A percentile compares a stretch with the other conserved stretches of the same genome.
Evolutionary conservation across 495 filamentous ascomycete genomes (phyloP).

Genomic region (Thermothielavioides terrestris): DNA sequence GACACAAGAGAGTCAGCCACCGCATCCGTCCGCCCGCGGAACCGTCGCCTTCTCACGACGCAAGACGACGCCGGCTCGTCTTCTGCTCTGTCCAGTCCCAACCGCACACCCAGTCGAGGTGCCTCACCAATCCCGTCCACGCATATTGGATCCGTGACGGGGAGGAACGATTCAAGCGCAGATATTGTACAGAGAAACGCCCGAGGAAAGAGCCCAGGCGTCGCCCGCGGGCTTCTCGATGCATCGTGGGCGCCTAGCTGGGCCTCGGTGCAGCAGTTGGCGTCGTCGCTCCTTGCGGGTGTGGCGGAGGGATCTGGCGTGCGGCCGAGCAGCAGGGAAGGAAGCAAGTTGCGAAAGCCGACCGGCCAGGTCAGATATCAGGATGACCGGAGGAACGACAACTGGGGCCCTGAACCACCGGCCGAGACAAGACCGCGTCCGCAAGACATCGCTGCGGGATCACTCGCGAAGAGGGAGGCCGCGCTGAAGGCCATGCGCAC

Average conservation of each 20-base stretch:
- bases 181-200: slow-evolving; percentile 21
- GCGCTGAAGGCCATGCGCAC: slow-evolving; percentile 39
- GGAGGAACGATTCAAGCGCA: slow-evolving; percentile 26
- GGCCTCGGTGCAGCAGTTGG: slow-evolving; percentile 37
- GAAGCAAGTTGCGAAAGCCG: slow-evolving; percentile 15
- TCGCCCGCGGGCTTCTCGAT: slow-evolving; percentile 30
- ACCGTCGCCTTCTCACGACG: slow-evolving; percentile 20
- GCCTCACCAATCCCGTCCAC: slow-evolving; percentile 36
- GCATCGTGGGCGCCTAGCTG: slow-evolving; percentile 40
- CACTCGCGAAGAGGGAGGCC: slow-evolving; percentile 40
- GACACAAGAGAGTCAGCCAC: slow-evolving; percentile 19
- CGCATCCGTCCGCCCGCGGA: slow-evolving; percentile 21
- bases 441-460: slow-evolving; percentile 42
- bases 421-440: slow-evolving; percentile 26
- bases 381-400: slow-evolving; percentile 1
- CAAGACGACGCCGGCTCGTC: slow-evolving; percentile 8
- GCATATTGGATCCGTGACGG: slow-evolving; percentile 29
- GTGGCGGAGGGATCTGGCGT: slow-evolving; percentile 19
- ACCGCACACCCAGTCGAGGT: slow-evolving; percentile 24
- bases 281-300: slow-evolving; percentile 34
- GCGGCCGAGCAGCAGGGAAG: slow-evolving; percentile 24
- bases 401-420: slow-evolving; percentile 37
- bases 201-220: slow-evolving; percentile 27
- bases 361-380: slow-evolving; percentile 18
- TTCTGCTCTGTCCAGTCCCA: slow-evolving; percentile 19